Percentiles rank a stretch among this genome's conserved stretches.
These are phyloP conservation scores for Edaphochlamys debaryana DNA, from an alignment of 139 green algal species.

Conservation along the genomic window DNA sequence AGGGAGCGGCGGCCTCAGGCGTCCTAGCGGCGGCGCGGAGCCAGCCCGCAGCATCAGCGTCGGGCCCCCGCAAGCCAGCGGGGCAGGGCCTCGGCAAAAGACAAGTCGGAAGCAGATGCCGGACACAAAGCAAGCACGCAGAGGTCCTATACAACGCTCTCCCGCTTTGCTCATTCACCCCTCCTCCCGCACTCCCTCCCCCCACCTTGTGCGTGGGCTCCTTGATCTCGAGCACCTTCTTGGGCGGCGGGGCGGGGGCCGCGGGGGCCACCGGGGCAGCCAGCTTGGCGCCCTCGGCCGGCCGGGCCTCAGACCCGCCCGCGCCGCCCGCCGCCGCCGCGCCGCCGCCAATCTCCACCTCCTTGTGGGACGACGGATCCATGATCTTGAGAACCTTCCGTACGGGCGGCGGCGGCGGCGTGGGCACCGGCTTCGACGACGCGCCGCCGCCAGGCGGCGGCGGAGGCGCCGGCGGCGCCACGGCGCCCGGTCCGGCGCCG, in stretches of 20 bases:
- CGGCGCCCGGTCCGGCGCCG: background rate
- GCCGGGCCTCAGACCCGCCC: background rate
- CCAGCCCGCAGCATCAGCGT: no score
- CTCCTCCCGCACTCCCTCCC: no score
- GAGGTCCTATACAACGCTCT: no score
- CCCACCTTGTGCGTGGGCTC: conserved; percentile 24
- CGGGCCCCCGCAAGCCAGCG: no score
- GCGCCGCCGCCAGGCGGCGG: background rate
- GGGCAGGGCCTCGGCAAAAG: no score
- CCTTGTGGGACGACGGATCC: conserved; percentile 21
- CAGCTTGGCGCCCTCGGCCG: background rate
- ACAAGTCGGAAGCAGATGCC: no score
- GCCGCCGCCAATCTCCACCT: background rate
- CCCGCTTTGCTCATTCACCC: no score
- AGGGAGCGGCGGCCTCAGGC: no score
- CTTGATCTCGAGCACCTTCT: conserved; percentile 31
- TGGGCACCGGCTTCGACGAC: conserved; percentile 2
- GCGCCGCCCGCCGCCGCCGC: background rate
- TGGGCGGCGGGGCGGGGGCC: no score
- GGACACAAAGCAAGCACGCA: no score
- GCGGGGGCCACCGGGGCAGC: no score
- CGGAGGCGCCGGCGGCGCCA: background rate
- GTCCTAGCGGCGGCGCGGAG: no score
- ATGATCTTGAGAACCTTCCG: conserved; percentile 21
- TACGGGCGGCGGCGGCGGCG: background rate